These are phyloP conservation scores for Russula ochroleuca DNA, from an alignment of 768 basidiomycete genomes.

Conservation along the genomic window DNA sequence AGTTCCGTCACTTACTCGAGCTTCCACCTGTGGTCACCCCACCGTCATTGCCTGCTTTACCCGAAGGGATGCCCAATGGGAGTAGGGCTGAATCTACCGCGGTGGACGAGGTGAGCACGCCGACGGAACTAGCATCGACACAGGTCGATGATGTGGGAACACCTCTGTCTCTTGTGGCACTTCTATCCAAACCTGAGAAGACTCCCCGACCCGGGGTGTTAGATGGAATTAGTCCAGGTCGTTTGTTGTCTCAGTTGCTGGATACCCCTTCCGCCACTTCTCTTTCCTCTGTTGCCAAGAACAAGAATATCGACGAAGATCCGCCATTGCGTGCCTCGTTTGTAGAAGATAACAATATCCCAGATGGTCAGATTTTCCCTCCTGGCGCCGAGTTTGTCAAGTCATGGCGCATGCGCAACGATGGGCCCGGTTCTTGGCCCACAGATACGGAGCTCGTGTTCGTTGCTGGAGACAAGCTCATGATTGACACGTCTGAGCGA, in stretches of 20 bases:
- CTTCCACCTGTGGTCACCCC: conserved; percentile 22
- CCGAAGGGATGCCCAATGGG: not conserved
- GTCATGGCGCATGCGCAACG: conserved; percentile 72
- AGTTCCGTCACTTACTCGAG: conserved; percentile 28
- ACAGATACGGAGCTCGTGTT: conserved; percentile 61
- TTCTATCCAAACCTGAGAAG: conserved; percentile 23
- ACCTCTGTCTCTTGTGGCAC: conserved; percentile 15
- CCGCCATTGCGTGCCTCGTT: conserved; percentile 49
- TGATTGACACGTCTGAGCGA: conserved; percentile 35
- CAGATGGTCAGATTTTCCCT: conserved; percentile 71
- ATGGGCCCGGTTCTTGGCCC: conserved; percentile 62
- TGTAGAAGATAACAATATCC: conserved; percentile 63
- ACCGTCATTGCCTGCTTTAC: conserved; percentile 1
- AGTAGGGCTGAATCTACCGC: conserved; percentile 2
- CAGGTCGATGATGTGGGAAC: conserved; percentile 11
- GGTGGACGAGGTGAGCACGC: conserved; percentile 7
- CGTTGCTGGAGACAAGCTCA: conserved; percentile 63
- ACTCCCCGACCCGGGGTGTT: conserved; percentile 9
- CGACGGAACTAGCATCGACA: conserved; percentile 22
- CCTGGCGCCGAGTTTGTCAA: conserved; percentile 85
- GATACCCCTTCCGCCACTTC: conserved; percentile 16
- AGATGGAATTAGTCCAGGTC: conserved; percentile 20
- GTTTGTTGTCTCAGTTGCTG: conserved; percentile 22
- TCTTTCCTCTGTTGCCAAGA: conserved; percentile 8
- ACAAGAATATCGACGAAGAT: conserved; percentile 9